These are phyloP conservation scores for Heterobasidion occidentale DNA, from an alignment of 1,284 basidiomycete species.

Conservation along the genomic window DNA sequence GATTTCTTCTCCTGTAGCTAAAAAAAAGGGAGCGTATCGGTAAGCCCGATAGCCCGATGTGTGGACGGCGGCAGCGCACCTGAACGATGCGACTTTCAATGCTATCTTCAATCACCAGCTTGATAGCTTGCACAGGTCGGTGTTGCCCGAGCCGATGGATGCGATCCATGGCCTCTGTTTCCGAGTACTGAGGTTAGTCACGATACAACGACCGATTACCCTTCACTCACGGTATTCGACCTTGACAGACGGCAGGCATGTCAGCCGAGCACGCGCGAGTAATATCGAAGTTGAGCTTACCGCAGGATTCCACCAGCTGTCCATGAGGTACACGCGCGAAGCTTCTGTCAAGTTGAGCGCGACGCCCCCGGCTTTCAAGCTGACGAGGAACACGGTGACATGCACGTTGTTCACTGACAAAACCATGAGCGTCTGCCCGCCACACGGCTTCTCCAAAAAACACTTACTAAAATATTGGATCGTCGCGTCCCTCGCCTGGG, in stretches of 20 bases:
- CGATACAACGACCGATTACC: not conserved
- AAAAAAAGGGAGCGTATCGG: slow-evolving; percentile 16
- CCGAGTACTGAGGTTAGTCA: not conserved
- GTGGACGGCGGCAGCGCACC: slow-evolving; percentile 23
- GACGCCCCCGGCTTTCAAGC: slow-evolving; percentile 93
- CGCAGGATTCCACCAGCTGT: slow-evolving; percentile 90
- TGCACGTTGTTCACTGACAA: slow-evolving; percentile 81
- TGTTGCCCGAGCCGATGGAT: slow-evolving; percentile 90
- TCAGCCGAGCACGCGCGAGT: slow-evolving; percentile 10
- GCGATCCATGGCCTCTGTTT: slow-evolving; percentile 91
- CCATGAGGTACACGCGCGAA: slow-evolving; percentile 88
- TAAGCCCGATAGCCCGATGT: not conserved
- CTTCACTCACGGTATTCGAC: not conserved
- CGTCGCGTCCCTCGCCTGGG: slow-evolving; percentile 91
- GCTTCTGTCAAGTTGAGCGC: slow-evolving; percentile 92
- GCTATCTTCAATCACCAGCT: slow-evolving; percentile 92
- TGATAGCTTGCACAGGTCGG: slow-evolving; percentile 88
- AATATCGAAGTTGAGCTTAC: slow-evolving; percentile 25
- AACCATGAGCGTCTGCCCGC: not conserved
- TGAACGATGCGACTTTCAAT: slow-evolving; percentile 93
- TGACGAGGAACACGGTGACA: slow-evolving; percentile 95
- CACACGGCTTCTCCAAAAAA: not conserved
- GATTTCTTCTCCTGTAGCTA: slow-evolving; percentile 94
- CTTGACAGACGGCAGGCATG: no score
- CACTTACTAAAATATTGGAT: slow-evolving; percentile 88